Base-by-base conservation (phyloP, 2,329 filamentous ascomycete genomes). In the Paradendryphiella salina region DNA sequence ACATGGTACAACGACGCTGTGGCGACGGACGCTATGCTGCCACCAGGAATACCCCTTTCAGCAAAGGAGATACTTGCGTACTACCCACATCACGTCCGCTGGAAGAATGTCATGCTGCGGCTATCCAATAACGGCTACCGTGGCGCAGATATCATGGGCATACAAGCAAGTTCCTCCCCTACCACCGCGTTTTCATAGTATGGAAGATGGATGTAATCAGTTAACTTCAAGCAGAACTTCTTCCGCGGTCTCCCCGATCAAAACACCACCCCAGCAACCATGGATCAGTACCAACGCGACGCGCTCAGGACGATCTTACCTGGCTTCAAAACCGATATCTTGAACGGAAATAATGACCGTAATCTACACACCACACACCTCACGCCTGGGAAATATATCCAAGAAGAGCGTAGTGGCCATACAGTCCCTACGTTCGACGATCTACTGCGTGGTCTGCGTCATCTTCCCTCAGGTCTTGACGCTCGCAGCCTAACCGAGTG, bases 21-120 rank as follows among this genome's bases (percentile, higher is more conserved):
- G 1, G 52, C 61, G 1, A 20, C 57, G 3, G 57, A 65, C 21
- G 59, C 65, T 5, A 33, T 69, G 3, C 55, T 69, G 1, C 67
- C 67, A 17, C 65, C 66, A 0, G 65, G 65, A 0, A 40, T 67
- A 4, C 59, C 59, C 3, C 17, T 70, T 1, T 60, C 67, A 1
- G 59, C 56, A 0, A 66, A 64, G 10, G 65, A 70, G 41, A 55
- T 70, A 1, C 50, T 40, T 9, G 59, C 62, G 1, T 70, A 57
- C 55, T 70, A 68, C 26, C 66, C 67, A 0, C 65, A 69, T 34
- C 64, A 69, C 35, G 43, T 64, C 9, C 59, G 59, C 1, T 61
- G 57, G 58, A 58, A 52, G 43, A 56, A 49, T 4, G 48, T 69
- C 3, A 63, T 59, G 56, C n/a, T 64, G 2, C 61, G 67, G 0